These are phyloP conservation scores for Irpex lacteus DNA, from an alignment of 1,284 basidiomycete species.

Conservation along the genomic window DNA sequence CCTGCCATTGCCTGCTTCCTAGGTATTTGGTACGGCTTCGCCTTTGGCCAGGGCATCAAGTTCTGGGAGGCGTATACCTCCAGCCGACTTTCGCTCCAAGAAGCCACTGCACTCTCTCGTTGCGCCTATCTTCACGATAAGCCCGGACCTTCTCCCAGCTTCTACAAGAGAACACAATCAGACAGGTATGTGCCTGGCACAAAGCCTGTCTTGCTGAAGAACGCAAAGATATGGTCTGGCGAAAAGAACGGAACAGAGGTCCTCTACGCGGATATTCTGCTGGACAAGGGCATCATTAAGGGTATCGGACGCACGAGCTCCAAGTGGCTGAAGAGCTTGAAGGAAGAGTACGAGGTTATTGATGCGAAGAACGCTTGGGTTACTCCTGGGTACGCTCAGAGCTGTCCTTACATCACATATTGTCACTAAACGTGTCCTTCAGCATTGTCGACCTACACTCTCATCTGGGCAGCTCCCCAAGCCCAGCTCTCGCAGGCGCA, in stretches of 20 bases:
- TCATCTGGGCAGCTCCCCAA: conserved; percentile 52
- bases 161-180: conserved; percentile 39
- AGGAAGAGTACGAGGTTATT: conserved; percentile 21
- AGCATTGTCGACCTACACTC: conserved; percentile 62
- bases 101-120: conserved; percentile 19
- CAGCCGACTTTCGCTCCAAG: conserved; percentile 19
- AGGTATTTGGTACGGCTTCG: conserved; percentile 42
- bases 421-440: not conserved
- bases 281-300: conserved; percentile 38
- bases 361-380: conserved; percentile 36
- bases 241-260: conserved; percentile 31
- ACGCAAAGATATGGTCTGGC: conserved; percentile 62
- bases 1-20: conserved; percentile 26
- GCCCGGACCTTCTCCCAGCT: conserved; percentile 38
- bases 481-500: conserved; percentile 34
- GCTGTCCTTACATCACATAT: not conserved
- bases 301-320: conserved; percentile 23
- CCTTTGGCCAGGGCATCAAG: conserved; percentile 16
- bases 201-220: conserved; percentile 47
- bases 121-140: conserved; percentile 25
- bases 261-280: conserved; percentile 33
- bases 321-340: conserved; percentile 10
- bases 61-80: conserved; percentile 10
- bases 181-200: conserved; percentile 53
- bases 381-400: conserved; percentile 33